Evolutionary conservation across 352 stramenopile species (phyloP).

Genomic region (Globisporangium sylvaticum): DNA sequence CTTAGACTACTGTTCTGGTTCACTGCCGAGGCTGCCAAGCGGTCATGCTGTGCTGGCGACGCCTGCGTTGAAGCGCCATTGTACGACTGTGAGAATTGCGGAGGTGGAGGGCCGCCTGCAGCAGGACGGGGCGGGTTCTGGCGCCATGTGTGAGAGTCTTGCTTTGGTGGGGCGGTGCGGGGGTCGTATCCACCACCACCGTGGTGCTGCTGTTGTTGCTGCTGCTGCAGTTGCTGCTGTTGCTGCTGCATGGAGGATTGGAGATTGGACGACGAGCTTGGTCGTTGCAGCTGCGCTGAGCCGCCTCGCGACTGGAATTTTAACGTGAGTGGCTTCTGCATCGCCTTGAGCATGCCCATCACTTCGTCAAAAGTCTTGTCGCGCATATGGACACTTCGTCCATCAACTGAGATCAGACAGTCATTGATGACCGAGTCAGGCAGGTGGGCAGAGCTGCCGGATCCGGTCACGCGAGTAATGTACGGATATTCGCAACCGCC

Average conservation of each 20-base stretch:
- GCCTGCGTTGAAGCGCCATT: slow-evolving; percentile 21
- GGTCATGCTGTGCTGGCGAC: slow-evolving; percentile 18
- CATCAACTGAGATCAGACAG: slow-evolving; percentile 72
- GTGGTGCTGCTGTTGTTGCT: slow-evolving; percentile 7
- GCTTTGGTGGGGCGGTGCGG: slow-evolving; percentile 17
- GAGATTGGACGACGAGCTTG: slow-evolving; percentile 18
- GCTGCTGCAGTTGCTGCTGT: slow-evolving; percentile 10
- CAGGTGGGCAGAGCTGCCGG: slow-evolving; percentile 74
- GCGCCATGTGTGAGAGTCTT: slow-evolving; percentile 68
- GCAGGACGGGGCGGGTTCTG: slow-evolving; percentile 35
- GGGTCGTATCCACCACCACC: slow-evolving; percentile 20
- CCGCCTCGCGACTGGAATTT: slow-evolving; percentile 65
- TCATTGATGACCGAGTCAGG: slow-evolving; percentile 74
- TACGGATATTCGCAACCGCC: slow-evolving; percentile 77
- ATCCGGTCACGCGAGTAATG: slow-evolving; percentile 83
- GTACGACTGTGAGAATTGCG: slow-evolving; percentile 35
- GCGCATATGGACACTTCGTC: slow-evolving; percentile 71
- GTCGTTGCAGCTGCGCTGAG: slow-evolving; percentile 16
- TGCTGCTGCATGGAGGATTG: slow-evolving; percentile 12
- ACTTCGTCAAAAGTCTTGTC: slow-evolving; percentile 87
- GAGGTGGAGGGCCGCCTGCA: neutral
- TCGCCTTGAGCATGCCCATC: slow-evolving; percentile 84
- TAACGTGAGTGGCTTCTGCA: slow-evolving; percentile 82
- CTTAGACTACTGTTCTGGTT: slow-evolving; percentile 57
- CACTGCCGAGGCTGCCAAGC: slow-evolving; percentile 16